Percentiles rank a stretch among this genome's conserved stretches.
phyloP scores from a whole-genome alignment of 2,329 filamentous ascomycete genomes.

The Apiospora phragmitis region DNA sequence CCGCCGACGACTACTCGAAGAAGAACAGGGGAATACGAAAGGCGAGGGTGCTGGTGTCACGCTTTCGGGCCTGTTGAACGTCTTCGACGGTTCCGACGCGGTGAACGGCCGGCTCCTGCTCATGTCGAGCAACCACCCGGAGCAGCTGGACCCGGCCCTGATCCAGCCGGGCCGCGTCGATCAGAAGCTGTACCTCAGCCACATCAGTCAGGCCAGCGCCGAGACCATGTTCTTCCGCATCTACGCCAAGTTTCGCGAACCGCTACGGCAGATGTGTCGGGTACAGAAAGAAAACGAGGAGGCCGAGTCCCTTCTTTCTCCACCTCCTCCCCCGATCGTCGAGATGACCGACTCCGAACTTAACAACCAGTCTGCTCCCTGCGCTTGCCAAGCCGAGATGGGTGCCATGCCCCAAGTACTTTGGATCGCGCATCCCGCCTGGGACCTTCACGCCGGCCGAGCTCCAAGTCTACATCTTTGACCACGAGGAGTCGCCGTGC shows the following conservation, averaged over 20 bases:
- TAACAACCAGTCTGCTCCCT: no score
- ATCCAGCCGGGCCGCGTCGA: constrained; percentile 88
- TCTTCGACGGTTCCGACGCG: constrained; percentile 83
- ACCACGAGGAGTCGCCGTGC: not conserved
- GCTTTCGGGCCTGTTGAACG: constrained; percentile 85
- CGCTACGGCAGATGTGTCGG: not conserved
- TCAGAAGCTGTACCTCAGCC: constrained; percentile 82
- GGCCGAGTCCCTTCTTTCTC: no score
- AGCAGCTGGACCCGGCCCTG: constrained; percentile 80
- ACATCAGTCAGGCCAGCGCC: constrained; percentile 37
- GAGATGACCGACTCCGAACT: not conserved
- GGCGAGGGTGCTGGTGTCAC: constrained; percentile 59
- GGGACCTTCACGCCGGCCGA: not conserved
- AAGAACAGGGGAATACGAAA: not conserved
- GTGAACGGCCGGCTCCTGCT: constrained; percentile 90
- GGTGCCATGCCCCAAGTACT: not conserved
- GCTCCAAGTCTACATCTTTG: not conserved
- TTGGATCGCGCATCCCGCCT: not conserved
- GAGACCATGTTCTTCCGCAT: not conserved
- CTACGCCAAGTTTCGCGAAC: not conserved
- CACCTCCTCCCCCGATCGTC: not conserved
- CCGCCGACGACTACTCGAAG: not conserved
- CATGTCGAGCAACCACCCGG: constrained; percentile 87
- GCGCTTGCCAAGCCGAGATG: no score
- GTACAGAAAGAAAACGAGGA: not conserved